Evolutionary conservation across 2,329 filamentous ascomycete genomes (phyloP).

Genomic region (Cercospora sp.): DNA sequence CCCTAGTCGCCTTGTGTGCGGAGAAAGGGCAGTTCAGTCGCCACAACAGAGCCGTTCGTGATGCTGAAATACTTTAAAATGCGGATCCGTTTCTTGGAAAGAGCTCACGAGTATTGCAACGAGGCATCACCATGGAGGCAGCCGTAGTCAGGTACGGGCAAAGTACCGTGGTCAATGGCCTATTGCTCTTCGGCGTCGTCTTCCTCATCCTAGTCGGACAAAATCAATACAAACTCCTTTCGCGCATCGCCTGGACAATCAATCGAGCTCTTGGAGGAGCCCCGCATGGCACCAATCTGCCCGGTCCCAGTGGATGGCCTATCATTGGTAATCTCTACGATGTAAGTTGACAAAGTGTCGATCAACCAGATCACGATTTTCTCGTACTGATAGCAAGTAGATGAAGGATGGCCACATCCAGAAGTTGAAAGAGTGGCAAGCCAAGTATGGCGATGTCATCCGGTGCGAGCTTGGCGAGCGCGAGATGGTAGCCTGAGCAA

Average conservation of each 20-base stretch:
- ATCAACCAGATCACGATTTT: neutral
- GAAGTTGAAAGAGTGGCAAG: neutral
- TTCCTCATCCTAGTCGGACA: neutral
- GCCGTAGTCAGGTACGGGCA: neutral
- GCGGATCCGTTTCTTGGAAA: neutral
- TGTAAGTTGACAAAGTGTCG: neutral
- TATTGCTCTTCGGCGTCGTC: neutral
- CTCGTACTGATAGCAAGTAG: neutral
- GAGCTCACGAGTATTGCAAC: neutral
- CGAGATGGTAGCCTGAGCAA: neutral
- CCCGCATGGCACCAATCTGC: neutral
- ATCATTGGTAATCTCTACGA: neutral
- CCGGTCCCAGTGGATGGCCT: neutral
- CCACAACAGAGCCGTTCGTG: neutral
- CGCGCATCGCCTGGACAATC: neutral
- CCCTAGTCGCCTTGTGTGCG: neutral
- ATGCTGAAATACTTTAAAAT: neutral
- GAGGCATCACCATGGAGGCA: neutral
- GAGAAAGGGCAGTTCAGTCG: neutral
- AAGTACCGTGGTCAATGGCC: neutral
- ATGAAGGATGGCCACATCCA: neutral
- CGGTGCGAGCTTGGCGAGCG: constrained; percentile 1
- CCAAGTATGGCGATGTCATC: constrained; percentile 1
- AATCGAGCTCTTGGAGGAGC: constrained; percentile 1
- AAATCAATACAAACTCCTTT: neutral